Evolutionary conservation across 352 stramenopile genomes (phyloP).

Genomic region (Phytophthora meadii): DNA sequence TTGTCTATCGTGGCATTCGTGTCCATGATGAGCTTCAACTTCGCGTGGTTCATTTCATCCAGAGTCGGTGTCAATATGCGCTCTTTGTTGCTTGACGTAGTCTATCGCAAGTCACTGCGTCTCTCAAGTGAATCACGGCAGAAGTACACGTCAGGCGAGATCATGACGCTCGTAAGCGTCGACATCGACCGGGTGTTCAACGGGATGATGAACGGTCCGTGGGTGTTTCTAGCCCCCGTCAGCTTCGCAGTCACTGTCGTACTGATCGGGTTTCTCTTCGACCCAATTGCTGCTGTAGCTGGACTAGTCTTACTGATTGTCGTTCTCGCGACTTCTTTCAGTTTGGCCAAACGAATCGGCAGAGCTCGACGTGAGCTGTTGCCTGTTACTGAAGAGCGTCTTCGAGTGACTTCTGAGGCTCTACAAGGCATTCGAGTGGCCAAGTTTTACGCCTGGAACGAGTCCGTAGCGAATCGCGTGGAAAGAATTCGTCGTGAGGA

Average conservation of each 20-base stretch:
- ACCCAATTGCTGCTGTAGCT: slow-evolving; percentile 31
- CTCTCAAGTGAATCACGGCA: slow-evolving; percentile 52
- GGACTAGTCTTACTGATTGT: slow-evolving; percentile 18
- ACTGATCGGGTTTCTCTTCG: slow-evolving; percentile 33
- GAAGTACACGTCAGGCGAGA: slow-evolving; percentile 58
- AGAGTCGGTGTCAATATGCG: slow-evolving; percentile 58
- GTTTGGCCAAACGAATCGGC: slow-evolving; percentile 38
- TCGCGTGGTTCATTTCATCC: slow-evolving; percentile 51
- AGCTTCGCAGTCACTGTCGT: slow-evolving; percentile 34
- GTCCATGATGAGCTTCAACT: slow-evolving; percentile 48
- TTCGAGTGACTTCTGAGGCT: slow-evolving; percentile 95
- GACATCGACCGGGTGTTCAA: slow-evolving; percentile 65
- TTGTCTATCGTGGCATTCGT: slow-evolving; percentile 41
- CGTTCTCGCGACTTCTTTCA: slow-evolving; percentile 23
- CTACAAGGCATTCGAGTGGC: slow-evolving; percentile 91
- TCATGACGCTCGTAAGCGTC: slow-evolving; percentile 61
- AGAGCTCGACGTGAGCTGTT: slow-evolving; percentile 44
- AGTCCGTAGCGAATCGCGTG: slow-evolving; percentile 44
- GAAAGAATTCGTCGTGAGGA: slow-evolving; percentile 51
- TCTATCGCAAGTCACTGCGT: slow-evolving; percentile 63
- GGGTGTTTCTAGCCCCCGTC: slow-evolving; percentile 39
- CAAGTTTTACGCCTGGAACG: slow-evolving; percentile 92
- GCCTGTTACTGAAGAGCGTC: slow-evolving; percentile 63
- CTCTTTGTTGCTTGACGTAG: slow-evolving; percentile 48
- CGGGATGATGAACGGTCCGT: slow-evolving; percentile 52